Conservation (phyloP, 1,284 basidiomycete species). For the Trametes hirsuta region DNA sequence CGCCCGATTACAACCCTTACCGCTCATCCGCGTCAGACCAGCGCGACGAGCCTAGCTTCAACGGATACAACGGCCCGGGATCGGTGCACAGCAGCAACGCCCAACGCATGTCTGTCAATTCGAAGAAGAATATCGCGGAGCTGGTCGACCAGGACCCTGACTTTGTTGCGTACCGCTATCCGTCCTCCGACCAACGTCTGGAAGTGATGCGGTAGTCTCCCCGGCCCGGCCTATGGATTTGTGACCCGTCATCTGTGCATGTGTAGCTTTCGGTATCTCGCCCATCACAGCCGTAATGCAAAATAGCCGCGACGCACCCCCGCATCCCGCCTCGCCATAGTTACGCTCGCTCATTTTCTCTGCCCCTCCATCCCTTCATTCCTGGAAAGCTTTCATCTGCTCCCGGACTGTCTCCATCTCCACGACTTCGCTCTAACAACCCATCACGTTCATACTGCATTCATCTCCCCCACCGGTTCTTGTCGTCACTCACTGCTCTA, state of each 20-base stretch:
- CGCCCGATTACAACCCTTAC: constrained; percentile 31
- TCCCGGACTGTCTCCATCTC: too few relatives aligned
- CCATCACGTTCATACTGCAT: neutral
- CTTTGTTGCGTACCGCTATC: constrained; percentile 84
- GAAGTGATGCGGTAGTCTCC: constrained; percentile 55
- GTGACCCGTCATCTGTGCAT: neutral
- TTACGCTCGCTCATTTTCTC: neutral
- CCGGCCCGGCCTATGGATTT: constrained; percentile 1
- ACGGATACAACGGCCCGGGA: constrained; percentile 40
- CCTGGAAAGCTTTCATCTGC: neutral
- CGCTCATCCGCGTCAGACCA: constrained; percentile 38
- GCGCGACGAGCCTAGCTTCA: constrained; percentile 42
- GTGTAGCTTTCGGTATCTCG: constrained; percentile 11
- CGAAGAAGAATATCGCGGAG: constrained; percentile 71
- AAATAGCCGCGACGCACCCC: constrained; percentile 7
- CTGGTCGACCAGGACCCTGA: constrained; percentile 79
- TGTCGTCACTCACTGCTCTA: neutral
- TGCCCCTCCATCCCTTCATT: neutral
- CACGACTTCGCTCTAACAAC: neutral
- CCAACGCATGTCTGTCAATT: constrained; percentile 61
- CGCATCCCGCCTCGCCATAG: neutral
- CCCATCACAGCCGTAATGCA: constrained; percentile 9
- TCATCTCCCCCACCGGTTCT: neutral
- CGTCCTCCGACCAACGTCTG: constrained; percentile 60
- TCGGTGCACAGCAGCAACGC: constrained; percentile 37